Percentiles rank a stretch among this genome's conserved stretches.
These are phyloP conservation scores for Irpex rosettiformis DNA, from an alignment of 1,284 basidiomycete species.

Conservation along the genomic window DNA sequence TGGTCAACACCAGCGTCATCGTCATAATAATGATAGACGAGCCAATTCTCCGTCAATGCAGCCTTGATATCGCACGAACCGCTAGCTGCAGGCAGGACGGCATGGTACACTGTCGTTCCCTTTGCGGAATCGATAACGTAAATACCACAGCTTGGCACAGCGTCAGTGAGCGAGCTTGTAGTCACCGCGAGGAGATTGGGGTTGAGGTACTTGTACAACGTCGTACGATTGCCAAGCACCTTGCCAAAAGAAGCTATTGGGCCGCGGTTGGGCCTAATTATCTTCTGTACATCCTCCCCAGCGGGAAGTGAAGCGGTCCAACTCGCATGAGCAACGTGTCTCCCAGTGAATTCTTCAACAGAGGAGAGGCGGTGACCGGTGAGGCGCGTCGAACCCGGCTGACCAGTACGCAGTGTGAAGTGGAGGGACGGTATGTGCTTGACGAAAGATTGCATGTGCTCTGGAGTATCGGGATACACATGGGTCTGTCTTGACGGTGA, in stretches of 20 bases:
- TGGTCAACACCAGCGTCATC: constrained; percentile 47
- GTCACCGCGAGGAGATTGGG: constrained; percentile 72
- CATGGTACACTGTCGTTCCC: constrained; percentile 73
- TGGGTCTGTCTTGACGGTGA: constrained; percentile 40
- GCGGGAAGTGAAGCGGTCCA: constrained; percentile 64
- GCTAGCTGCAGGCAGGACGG: constrained; percentile 43
- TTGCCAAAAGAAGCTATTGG: constrained; percentile 78
- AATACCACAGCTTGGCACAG: constrained; percentile 49
- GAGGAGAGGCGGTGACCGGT: constrained; percentile 53
- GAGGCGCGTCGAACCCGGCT: constrained; percentile 39
- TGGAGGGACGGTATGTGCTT: constrained; percentile 42
- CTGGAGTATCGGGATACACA: constrained; percentile 59
- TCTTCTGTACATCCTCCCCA: constrained; percentile 46
- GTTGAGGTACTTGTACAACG: constrained; percentile 94
- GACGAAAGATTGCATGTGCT: constrained; percentile 39
- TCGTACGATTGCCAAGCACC: constrained; percentile 84
- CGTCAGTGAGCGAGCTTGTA: constrained; percentile 39
- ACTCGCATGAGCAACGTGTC: constrained; percentile 51
- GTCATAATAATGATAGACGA: constrained; percentile 84
- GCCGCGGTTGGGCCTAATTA: constrained; percentile 47
- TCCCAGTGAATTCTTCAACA: constrained; percentile 40
- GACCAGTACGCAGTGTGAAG: constrained; percentile 51
- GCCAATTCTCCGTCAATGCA: constrained; percentile 87
- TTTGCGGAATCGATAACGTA: constrained; percentile 79
- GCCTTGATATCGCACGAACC: constrained; percentile 63